Base-by-base conservation (phyloP, 2,329 filamentous ascomycete species). In the Talaromyces sp. region DNA sequence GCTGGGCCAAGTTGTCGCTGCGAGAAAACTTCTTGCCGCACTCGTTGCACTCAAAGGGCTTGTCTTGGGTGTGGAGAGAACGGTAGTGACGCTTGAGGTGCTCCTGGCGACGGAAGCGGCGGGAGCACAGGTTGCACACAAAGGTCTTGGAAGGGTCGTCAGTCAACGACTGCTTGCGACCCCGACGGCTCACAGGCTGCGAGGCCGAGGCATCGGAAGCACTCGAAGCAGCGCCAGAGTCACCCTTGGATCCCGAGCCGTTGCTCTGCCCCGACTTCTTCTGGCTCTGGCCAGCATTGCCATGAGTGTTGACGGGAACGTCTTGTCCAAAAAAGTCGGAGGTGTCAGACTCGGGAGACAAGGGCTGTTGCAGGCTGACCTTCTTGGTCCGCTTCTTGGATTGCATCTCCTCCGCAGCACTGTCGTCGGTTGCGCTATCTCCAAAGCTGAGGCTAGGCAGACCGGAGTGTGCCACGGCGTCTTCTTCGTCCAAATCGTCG, bases 1-100 rank as follows among this genome's bases (percentile, higher is more conserved):
- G 95, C 80, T 99, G 95, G 27, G 92, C 91, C 17, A 99, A 85
- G 82, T 99, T 99, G 80, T 99, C 95, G 69, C 91, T 96, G 70
- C 95, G 89, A 22, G 93, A 98, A 81, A 98, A 99, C 83, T 96
- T 97, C 89, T 99, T 99, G 70, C 95, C 93, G 72, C 95, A 99
- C 80, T 99, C 93, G 67, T 88, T 86, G 83, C 95, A 99, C 80
- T 96, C 92, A 71, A 98, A 99, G 5, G 95, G 95, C 87, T 98
- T 99, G 75, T 98, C 95, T 73, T 96, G 89, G 1, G 95, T 99
- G 83, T 99, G 95, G 55, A 99, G 91, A 62, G 95, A 98, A 69
- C 95, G 89, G 83, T 96, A 96, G 82, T 99, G 95, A 65, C 95
- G 91, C 87, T 99, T 99, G 63, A 99, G 86, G 73, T 99, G 95